These are phyloP conservation scores for Secale cereale DNA, from an alignment of 176 grass and related monocot genomes.

Conservation along the genomic window DNA sequence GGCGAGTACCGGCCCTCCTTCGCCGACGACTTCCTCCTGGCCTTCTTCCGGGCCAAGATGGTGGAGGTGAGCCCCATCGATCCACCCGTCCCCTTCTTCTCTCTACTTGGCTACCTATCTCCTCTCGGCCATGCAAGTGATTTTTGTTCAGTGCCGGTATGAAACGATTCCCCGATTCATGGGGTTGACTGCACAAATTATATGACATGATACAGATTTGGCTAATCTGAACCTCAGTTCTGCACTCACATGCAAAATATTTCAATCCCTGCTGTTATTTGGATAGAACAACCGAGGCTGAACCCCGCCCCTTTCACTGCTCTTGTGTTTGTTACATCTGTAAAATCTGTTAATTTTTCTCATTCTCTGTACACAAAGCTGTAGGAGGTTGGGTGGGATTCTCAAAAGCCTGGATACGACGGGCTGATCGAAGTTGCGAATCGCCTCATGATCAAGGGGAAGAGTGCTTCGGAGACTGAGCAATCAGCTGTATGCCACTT, in stretches of 20 bases:
- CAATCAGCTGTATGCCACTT: conserved; percentile 60
- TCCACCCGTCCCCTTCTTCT: background rate
- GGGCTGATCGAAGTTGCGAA: conserved; percentile 84
- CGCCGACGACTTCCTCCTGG: conserved; percentile 33
- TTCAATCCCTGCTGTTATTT: background rate
- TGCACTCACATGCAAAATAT: background rate
- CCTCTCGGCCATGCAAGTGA: background rate
- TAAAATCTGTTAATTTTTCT: conserved; percentile 33
- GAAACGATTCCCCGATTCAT: background rate
- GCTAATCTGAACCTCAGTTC: background rate
- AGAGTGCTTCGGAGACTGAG: conserved; percentile 60
- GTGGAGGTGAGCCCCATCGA: conserved; percentile 42
- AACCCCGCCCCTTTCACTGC: background rate
- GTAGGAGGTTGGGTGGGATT: conserved; percentile 97
- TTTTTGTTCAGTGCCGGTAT: background rate
- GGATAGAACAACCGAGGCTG: background rate
- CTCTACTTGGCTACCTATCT: background rate
- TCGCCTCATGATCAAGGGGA: conserved; percentile 70
- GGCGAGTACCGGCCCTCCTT: conserved; percentile 29
- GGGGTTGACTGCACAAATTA: background rate
- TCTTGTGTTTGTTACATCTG: background rate
- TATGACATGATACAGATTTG: background rate
- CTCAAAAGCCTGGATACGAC: conserved; percentile 62
- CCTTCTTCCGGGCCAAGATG: conserved; percentile 48
- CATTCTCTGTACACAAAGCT: conserved; percentile 43